Evolutionary conservation across 169 alveolate species (phyloP), one percentile per base, ranked within the genome.

Genomic region (Plasmodium cynomolgi): DNA sequence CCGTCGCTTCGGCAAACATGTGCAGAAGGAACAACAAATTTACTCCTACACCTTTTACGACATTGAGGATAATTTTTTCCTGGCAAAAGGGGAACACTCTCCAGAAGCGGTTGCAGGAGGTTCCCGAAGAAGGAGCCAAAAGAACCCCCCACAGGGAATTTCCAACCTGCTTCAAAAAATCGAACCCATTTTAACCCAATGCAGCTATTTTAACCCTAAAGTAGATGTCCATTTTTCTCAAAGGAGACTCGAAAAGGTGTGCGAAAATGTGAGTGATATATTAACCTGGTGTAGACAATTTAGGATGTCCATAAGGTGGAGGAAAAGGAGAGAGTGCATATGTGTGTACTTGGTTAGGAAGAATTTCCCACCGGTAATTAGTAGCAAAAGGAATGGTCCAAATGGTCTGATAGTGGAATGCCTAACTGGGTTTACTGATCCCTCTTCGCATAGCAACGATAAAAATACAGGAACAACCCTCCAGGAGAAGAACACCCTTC

Each of bases 101-200:
- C 13, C 77, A 68, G 77, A 68, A 68, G 77, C 0, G 77, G 1
- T 20, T 2, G 3, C 6, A 68, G 37, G 17, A 68, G 77, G 39
- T 26, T 1, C 77, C 17, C n/a, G 2, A 68, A 23, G 37, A 23
- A 29, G 77, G n/a, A 8, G 20, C 37, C 37, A 8, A 68, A 68
- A 23, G n/a, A 11, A 68, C 6, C 17, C 15, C 34, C 0, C 37
- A 68, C 34, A 15, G 17, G 44, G 31, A 37, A 50, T 56, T 68
- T 37, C 62, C 13, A 86, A 20, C 7, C 81, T 86, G 81, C 81
- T 86, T 79, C 58, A 75, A 31, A 86, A 86, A 79, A 71, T 86
- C 1, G 44, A 56, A 34, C 79, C 79, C 23, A 17, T 77, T 54
- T 29, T 84, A 41, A 23, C 39, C 17, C 58, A 84, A 73, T 86